Conservation (phyloP, 176 grass and related monocot genomes). For the Cenchrus fungigraminus region DNA sequence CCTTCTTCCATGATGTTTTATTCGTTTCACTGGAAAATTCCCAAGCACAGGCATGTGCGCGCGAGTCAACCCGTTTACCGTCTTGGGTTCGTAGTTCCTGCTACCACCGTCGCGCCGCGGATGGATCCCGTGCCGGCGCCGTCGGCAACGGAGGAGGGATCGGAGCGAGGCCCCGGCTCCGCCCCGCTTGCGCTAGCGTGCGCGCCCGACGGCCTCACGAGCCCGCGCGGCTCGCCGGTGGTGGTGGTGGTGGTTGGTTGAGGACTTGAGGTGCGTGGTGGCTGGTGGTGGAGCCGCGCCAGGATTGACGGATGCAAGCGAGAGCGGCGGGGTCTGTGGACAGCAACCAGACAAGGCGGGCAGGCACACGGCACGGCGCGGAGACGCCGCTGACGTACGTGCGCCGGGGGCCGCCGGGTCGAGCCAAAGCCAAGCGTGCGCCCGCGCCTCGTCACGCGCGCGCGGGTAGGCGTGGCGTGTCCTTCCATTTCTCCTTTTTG, state of each 20-base stretch:
- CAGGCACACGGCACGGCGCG: not conserved
- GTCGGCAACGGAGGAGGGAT: slow-evolving; percentile 15
- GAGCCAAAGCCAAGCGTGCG: slow-evolving; percentile 6
- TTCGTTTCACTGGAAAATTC: not conserved
- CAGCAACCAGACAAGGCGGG: slow-evolving; percentile 46
- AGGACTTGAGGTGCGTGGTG: not conserved
- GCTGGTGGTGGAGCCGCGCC: not conserved
- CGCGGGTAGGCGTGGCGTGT: not conserved
- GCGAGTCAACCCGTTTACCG: slow-evolving; percentile 31
- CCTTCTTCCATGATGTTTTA: not conserved
- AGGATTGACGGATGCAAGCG: too few relatives aligned
- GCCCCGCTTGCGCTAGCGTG: not conserved
- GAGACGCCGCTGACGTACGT: slow-evolving; percentile 35
- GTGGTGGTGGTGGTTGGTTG: not conserved
- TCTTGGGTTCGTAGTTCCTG: not conserved
- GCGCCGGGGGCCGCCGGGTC: too few relatives aligned
- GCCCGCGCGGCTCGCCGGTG: too few relatives aligned
- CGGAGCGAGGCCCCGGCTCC: not conserved
- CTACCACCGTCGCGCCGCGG: not conserved
- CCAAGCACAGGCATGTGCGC: not conserved
- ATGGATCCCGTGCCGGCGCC: slow-evolving; percentile 29
- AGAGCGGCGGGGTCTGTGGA: not conserved
- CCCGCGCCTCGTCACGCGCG: slow-evolving; percentile 37
- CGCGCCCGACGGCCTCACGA: not conserved
- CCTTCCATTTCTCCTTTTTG: slow-evolving; percentile 21